Evolutionary conservation across 1,139 yeast species (phyloP).

Genomic region (Eremothecium gossypii): DNA sequence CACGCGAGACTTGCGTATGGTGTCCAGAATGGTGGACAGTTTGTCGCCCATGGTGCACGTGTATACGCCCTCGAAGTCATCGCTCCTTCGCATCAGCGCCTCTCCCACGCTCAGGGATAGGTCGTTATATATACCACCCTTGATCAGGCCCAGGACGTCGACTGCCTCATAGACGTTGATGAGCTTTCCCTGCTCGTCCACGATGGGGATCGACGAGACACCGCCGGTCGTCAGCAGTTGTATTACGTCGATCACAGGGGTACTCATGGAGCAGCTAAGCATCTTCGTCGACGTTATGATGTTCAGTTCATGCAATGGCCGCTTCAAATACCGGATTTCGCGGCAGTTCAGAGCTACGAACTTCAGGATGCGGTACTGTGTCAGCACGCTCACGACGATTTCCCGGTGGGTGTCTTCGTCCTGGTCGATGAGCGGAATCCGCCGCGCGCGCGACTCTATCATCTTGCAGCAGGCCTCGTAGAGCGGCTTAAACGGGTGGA

Average conservation of each 20-base stretch:
- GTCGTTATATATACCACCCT: slow-evolving; percentile 91
- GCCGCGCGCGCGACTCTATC: slow-evolving; percentile 81
- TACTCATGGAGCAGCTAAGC: slow-evolving; percentile 77
- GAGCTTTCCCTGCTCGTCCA: slow-evolving; percentile 65
- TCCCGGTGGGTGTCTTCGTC: slow-evolving; percentile 91
- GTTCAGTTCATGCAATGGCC: slow-evolving; percentile 63
- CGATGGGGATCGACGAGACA: slow-evolving; percentile 87
- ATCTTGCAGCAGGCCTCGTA: slow-evolving; percentile 92
- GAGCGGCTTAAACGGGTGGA: slow-evolving; percentile 83
- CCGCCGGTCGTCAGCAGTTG: slow-evolving; percentile 69
- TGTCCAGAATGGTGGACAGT: slow-evolving; percentile 85
- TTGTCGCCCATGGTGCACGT: slow-evolving; percentile 88
- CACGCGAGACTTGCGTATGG: slow-evolving; percentile 80
- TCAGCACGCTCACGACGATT: slow-evolving; percentile 87
- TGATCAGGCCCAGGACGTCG: slow-evolving; percentile 84
- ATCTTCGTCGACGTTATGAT: slow-evolving; percentile 54
- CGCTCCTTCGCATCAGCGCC: slow-evolving; percentile 88
- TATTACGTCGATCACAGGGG: slow-evolving; percentile 92
- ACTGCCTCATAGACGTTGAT: slow-evolving; percentile 94
- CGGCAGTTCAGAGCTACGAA: slow-evolving; percentile 94
- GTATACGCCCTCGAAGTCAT: slow-evolving; percentile 96
- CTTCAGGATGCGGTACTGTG: slow-evolving; percentile 92
- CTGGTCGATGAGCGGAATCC: slow-evolving; percentile 89
- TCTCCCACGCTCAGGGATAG: slow-evolving; percentile 89
- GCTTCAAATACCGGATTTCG: slow-evolving; percentile 76